Percentiles rank a stretch among this genome's conserved stretches.
phyloP scores from a whole-genome alignment of 2,329 filamentous ascomycete genomes.

The Myriosclerotinia curreyana region DNA sequence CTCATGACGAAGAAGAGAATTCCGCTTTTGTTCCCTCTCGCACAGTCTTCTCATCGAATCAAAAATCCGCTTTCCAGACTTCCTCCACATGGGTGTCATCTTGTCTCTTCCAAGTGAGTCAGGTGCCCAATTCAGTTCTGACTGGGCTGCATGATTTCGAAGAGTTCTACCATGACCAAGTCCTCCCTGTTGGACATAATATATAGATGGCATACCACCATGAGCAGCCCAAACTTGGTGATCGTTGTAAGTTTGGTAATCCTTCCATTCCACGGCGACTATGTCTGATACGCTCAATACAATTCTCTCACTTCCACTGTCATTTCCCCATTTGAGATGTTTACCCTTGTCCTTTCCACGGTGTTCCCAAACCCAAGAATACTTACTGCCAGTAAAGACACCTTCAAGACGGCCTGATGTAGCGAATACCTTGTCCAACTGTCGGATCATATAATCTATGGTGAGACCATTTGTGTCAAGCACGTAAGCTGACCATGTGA shows the following conservation, averaged over 20 bases:
- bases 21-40: background rate
- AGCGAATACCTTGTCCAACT: background rate
- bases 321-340: background rate
- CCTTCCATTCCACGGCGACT: background rate
- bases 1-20: background rate
- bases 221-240: background rate
- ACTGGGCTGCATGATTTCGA: background rate
- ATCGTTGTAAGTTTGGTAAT: accelerated
- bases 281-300: background rate
- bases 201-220: background rate
- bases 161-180: background rate
- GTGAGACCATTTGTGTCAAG: background rate
- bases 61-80: background rate
- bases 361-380: conserved; percentile 3
- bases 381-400: background rate
- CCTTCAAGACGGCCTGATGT: background rate
- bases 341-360: background rate
- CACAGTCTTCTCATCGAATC: background rate
- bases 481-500: background rate
- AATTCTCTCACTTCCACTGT: background rate
- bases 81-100: background rate
- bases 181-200: background rate
- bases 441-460: background rate
- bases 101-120: background rate
- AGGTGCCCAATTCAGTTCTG: background rate